Base-by-base conservation (phyloP, 495 filamentous ascomycete species). In the Cercophora sp. region DNA sequence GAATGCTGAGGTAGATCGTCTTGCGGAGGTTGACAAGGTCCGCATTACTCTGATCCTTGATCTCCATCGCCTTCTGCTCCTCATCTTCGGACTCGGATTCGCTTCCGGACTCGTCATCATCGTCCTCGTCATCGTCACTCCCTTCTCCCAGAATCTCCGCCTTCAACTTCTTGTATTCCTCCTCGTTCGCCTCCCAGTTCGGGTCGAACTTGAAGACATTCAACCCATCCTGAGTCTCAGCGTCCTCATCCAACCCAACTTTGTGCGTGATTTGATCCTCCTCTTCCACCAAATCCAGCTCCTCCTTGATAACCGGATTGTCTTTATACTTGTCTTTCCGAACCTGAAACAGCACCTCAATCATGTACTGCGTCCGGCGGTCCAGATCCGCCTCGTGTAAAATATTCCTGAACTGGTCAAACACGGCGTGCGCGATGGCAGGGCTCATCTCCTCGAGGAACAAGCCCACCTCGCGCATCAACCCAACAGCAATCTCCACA, bases 261-360 rank as follows among this genome's bases (percentile, higher is more conserved):
- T 77, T 79, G 68, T 98, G 93, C 1, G 92, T 96, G 55, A 96
- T 95, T 56, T 96, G 92, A 61, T 99, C 93, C 62, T 96, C 92
- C 63, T 97, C 94, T 66, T 96, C 91, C 16, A 99, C 86, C 11
- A 99, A 67, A 71, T 99, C 93, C 26, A 99, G 75, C 62, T 97
- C 94, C 61, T 96, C 89, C 61, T 84, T 89, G 61, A 99, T 79
- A 1, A 89, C 84, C 5, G 82, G 89, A 55, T 96, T 89, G 61
- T 97, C 89, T 72, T 96, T 96, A 73, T 92, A 99, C 43, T 86
- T 85, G 67, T 97, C 93, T 68, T 96, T 97, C 46, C 93, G 83
- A 26, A 96, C 85, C 68, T 97, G 91, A 69, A 99, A 97, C 48
- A 99, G 73, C 8, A 96, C 92, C 65, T 99, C 93, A 54, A 99